phyloP scores from a whole-genome alignment of 2,329 filamentous ascomycete species.

The Verticillium nubilum region DNA sequence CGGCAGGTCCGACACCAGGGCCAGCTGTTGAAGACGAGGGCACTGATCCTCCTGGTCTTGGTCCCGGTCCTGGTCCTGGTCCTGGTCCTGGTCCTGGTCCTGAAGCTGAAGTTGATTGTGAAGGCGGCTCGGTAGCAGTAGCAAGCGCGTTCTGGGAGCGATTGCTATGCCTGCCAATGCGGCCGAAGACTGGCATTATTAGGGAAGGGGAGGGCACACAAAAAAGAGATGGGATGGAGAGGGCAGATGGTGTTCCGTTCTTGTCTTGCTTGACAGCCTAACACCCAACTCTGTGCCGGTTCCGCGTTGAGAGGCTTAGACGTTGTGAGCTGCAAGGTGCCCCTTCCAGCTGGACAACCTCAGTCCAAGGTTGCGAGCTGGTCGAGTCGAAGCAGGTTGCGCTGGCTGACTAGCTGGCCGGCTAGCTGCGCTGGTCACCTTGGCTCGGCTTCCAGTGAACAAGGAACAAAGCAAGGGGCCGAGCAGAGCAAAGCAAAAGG shows the following conservation, averaged over 20 bases:
- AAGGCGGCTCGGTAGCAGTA: slow-evolving; percentile 28
- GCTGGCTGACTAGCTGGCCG: not conserved
- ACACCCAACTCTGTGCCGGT: not conserved
- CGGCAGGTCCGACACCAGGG: not conserved
- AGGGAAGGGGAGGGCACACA: not conserved
- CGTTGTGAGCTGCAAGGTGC: not conserved
- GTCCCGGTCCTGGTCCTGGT: slow-evolving; percentile 11
- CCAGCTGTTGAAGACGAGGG: slow-evolving; percentile 5
- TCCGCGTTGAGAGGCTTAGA: not conserved
- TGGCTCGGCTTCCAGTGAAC: not conserved
- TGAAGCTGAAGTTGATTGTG: slow-evolving; percentile 20
- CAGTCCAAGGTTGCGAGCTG: not conserved
- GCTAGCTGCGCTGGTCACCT: not conserved
- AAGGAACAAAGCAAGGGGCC: not conserved
- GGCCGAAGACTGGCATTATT: slow-evolving; percentile 49
- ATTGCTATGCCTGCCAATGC: slow-evolving; percentile 50
- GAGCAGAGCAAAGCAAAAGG: not conserved
- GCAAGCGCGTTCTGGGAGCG: slow-evolving; percentile 51
- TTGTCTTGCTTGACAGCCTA: not conserved
- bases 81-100: slow-evolving; percentile 12
- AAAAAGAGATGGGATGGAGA: not conserved
- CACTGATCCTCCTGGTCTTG: slow-evolving; percentile 5
- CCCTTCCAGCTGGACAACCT: not conserved
- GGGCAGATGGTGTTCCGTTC: not conserved
- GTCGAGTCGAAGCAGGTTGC: not conserved